Conservation (phyloP, 164 flowering plant genomes). For the Warburgia ugandensis region DNA sequence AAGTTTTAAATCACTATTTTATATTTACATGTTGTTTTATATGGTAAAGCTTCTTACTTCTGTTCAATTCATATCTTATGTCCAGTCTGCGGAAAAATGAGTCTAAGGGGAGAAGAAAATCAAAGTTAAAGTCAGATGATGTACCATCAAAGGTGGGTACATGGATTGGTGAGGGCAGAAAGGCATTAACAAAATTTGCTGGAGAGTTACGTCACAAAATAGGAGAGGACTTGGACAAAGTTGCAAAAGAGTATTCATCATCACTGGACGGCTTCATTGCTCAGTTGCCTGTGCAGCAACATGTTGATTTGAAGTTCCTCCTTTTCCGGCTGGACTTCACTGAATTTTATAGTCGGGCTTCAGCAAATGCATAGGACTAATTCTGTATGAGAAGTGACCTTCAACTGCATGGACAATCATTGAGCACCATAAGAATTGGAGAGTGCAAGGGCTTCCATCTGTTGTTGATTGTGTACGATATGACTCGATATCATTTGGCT, state of each 20-base stretch:
- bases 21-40: conserved; percentile 2
- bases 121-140: conserved; percentile 22
- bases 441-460: neutral
- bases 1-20: neutral
- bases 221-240: conserved; percentile 59
- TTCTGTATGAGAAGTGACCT: neutral
- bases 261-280: conserved; percentile 74
- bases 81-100: conserved; percentile 8
- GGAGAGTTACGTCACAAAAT: conserved; percentile 66
- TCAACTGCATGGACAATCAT: conserved; percentile 5
- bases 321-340: conserved; percentile 92
- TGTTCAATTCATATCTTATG: conserved; percentile 7
- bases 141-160: conserved; percentile 41
- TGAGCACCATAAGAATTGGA: conserved; percentile 8
- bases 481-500: conserved; percentile 8
- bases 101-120: conserved; percentile 16
- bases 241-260: conserved; percentile 68
- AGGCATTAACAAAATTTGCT: conserved; percentile 73
- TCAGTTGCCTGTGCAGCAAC: conserved; percentile 88
- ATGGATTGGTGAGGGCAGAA: conserved; percentile 75
- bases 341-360: conserved; percentile 70
- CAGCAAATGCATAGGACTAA: conserved; percentile 18
- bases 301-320: conserved; percentile 89
- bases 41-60: conserved; percentile 1
- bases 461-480: neutral